Conservation (phyloP, 169 alveolate species). For the Plasmodium sp. region DNA sequence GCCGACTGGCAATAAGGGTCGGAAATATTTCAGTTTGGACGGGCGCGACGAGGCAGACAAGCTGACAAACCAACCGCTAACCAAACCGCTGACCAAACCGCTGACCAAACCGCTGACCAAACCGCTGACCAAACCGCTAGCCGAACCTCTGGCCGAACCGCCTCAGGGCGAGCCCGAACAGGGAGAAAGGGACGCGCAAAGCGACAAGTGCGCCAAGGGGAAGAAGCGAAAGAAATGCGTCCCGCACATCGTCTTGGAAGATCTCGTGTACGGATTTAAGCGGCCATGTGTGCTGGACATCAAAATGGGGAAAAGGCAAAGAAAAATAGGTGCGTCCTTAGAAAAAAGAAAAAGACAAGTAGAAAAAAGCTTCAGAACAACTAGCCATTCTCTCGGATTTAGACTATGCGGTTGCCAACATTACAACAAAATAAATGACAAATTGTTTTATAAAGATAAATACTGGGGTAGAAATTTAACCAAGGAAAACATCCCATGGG, state of each 20-base stretch:
- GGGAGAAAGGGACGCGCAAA: background rate
- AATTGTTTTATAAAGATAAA: conserved; percentile 79
- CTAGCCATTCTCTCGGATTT: conserved; percentile 82
- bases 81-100: no score
- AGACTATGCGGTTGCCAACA: conserved; percentile 82
- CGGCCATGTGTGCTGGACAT: conserved; percentile 82
- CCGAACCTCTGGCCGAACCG: background rate
- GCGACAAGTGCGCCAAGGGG: background rate
- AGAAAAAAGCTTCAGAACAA: conserved; percentile 78
- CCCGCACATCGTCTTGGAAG: conserved; percentile 80
- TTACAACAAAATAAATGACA: conserved; percentile 77
- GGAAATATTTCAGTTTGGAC: background rate
- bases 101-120: no score
- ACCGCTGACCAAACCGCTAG: no score
- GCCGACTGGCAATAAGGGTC: background rate
- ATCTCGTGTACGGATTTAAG: conserved; percentile 77
- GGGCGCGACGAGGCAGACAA: background rate
- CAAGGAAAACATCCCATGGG: conserved; percentile 79
- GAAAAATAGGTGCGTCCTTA: conserved; percentile 78
- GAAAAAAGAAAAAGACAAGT: conserved; percentile 80
- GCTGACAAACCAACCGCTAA: no score
- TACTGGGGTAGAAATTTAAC: conserved; percentile 83
- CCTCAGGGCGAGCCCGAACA: background rate
- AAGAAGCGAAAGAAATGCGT: conserved; percentile 44
- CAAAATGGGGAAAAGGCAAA: conserved; percentile 82